A percentile compares a stretch with the other conserved stretches of the same genome.
Evolutionary conservation across 371 early-diverging fungal genomes (phyloP).

Genomic region (Amoeboaphelidium occidentale): DNA sequence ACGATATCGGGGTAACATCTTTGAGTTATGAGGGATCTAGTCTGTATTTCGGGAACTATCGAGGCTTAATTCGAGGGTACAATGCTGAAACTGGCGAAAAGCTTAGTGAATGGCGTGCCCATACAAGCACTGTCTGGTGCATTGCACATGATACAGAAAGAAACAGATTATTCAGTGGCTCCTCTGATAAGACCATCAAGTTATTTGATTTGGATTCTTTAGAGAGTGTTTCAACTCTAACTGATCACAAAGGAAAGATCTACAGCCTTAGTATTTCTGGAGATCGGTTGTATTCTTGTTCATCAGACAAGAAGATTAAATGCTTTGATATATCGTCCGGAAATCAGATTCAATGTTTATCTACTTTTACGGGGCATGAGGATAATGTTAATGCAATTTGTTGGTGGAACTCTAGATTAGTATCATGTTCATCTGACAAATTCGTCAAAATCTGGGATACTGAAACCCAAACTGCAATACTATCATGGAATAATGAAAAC

Average conservation of each 20-base stretch:
- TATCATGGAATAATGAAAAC: slow-evolving; percentile 18
- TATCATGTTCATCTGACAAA: not conserved
- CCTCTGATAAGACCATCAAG: slow-evolving; percentile 30
- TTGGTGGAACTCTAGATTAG: too few species aligned
- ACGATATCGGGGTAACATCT: not conserved
- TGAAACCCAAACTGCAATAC: slow-evolving; percentile 13
- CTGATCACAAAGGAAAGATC: slow-evolving; percentile 30
- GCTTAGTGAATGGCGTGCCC: too few species aligned
- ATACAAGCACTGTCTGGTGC: slow-evolving; percentile 19
- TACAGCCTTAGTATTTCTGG: slow-evolving; percentile 19
- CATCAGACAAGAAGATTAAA: slow-evolving; percentile 28
- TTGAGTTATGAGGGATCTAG: slow-evolving; percentile 3
- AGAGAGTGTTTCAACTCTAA: slow-evolving; percentile 22
- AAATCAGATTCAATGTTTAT: too few species aligned
- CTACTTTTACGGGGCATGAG: too few species aligned
- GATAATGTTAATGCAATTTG: too few species aligned
- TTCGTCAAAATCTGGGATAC: slow-evolving; percentile 27
- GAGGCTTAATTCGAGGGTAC: not conserved
- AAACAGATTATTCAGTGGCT: slow-evolving; percentile 24
- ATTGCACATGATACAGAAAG: slow-evolving; percentile 6
- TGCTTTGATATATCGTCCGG: too few species aligned
- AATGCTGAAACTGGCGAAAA: too few species aligned
- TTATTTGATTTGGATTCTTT: slow-evolving; percentile 28
- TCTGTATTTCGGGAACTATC: slow-evolving; percentile 5
- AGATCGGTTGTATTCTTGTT: slow-evolving; percentile 19